phyloP scores from a whole-genome alignment of 2,329 filamentous ascomycete species.

The Coniochaeta sp. region DNA sequence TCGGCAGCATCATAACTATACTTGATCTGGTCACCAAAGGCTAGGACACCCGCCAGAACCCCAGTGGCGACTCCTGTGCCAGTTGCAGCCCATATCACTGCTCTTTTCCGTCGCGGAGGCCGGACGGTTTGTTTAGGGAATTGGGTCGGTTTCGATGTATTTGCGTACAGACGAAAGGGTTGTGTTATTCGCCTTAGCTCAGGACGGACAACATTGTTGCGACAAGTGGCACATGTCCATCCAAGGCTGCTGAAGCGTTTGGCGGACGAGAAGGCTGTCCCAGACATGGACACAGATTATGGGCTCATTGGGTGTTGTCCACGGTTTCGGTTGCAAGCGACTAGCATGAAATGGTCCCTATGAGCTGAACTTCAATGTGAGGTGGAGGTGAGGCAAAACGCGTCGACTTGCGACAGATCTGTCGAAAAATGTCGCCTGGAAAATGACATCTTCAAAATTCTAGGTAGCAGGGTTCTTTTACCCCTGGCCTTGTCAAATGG shows the following conservation, averaged over 20 bases:
- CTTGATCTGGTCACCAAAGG: conserved; percentile 63
- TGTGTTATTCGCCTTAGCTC: conserved; percentile 1
- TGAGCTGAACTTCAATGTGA: neutral
- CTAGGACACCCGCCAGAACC: conserved; percentile 25
- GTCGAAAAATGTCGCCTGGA: neutral
- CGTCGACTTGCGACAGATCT: neutral
- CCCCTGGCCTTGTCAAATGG: neutral
- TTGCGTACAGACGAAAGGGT: conserved; percentile 13
- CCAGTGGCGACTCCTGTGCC: conserved; percentile 42
- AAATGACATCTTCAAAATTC: neutral
- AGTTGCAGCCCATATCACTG: conserved; percentile 40
- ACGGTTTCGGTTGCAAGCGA: neutral
- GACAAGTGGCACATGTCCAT: conserved; percentile 19
- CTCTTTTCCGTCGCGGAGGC: conserved; percentile 12
- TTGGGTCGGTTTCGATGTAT: neutral
- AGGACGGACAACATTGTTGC: conserved; percentile 9
- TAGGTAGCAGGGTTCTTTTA: neutral
- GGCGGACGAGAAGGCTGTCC: neutral
- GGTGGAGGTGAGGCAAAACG: neutral
- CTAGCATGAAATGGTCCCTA: too few species aligned
- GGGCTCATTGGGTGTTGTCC: neutral
- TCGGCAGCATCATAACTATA: conserved; percentile 68
- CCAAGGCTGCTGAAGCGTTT: conserved; percentile 10
- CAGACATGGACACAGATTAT: neutral
- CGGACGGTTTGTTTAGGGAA: conserved; percentile 10